Evolutionary conservation across 306 rosid species (phyloP), one percentile per base, ranked within the genome.

Genomic region (Vigna nakashimae): DNA sequence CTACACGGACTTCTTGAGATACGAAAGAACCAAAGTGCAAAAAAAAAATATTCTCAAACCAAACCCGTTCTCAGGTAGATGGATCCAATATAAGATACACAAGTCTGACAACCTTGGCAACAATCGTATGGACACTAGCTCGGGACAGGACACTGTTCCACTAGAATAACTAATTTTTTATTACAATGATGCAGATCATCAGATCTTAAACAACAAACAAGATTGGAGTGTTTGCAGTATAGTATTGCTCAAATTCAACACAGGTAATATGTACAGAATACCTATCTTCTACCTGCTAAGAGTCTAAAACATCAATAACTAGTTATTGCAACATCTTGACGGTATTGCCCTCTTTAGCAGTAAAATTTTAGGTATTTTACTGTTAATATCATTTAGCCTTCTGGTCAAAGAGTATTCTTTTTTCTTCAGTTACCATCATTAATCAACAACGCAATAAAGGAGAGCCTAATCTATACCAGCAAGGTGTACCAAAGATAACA

Each of bases 81-180:
- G 16, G 62, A 56, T 10, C 12, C 68, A 70, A 28, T 32, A 0
- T 28, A 50, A 32, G 6, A 50, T n/a, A 11, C 34, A 49, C 38
- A 12, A 30, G 48, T 6, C 20, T 50, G 75, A 51, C 62, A 70
- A 70, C 48, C 62, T 50, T 50, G n/a, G 57, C 17, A 18, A 62
- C 34, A 63, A 11, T 72, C 38, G 53, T 66, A 15, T 38, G 62
- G 58, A 57, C 24, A 55, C 24, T 59, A 13, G 63, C 34, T 34
- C 28, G 9, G 26, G 26, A 18, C 69, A 48, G 60, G 36, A 48
- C 26, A 11, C 48, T 48, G 50, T 22, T 81, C 52, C 76, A 32
- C 64, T 16, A 20, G 13, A 57, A 32, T 56, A 66, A 9, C 43
- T 52, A 22, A 15, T 6, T 24, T 26, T 66, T 18, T 66, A 26